A percentile compares a stretch with the other conserved stretches of the same genome.
Conservation (phyloP, 2,329 filamentous ascomycete genomes). For the Cryphonectria nitschkei region DNA sequence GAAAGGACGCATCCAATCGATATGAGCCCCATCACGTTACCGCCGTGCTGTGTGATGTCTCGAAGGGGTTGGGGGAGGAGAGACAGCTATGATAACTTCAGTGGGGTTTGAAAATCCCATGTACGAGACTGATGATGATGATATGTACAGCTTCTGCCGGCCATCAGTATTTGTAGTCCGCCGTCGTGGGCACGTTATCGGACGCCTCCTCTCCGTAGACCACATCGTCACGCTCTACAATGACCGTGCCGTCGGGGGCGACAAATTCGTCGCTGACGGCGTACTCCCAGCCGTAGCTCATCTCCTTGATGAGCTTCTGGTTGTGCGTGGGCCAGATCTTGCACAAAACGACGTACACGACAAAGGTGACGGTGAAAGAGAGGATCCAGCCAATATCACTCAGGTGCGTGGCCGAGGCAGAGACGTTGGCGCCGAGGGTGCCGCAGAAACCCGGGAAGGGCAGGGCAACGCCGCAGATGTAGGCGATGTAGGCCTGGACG, state of each 20-base stretch:
- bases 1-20: too few relatives aligned
- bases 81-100: background rate
- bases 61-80: background rate
- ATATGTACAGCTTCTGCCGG: background rate
- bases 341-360: constrained; percentile 42
- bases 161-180: constrained; percentile 17
- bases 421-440: constrained; percentile 39
- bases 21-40: background rate
- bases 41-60: too few relatives aligned
- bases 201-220: constrained; percentile 14
- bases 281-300: constrained; percentile 22
- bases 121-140: background rate
- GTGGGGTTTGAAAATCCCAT: background rate
- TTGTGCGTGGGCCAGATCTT: constrained; percentile 35
- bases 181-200: constrained; percentile 11
- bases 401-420: constrained; percentile 36
- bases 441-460: constrained; percentile 42
- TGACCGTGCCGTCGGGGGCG: constrained; percentile 22
- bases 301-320: constrained; percentile 21
- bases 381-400: constrained; percentile 42
- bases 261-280: constrained; percentile 22
- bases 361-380: constrained; percentile 38
- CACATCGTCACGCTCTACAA: constrained; percentile 17
- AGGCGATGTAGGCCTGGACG: constrained; percentile 41
- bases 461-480: constrained; percentile 39